Base-by-base conservation (phyloP, 148 eudicot species). In the Vaccinium macrocarpon region DNA sequence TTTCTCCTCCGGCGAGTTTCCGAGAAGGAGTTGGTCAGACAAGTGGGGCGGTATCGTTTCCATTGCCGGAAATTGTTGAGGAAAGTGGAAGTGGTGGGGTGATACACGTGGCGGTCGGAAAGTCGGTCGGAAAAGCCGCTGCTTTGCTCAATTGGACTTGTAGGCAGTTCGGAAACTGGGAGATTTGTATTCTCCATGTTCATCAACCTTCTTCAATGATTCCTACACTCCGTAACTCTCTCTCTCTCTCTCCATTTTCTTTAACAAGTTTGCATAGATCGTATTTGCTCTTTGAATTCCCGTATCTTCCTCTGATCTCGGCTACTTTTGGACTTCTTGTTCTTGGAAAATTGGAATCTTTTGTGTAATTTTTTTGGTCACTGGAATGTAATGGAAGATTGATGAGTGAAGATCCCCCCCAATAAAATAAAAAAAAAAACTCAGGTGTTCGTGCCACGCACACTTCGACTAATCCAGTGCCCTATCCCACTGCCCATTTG, bases 121-220 rank as follows among this genome's bases (percentile, higher is more conserved):
- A 52, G 57, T 89, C 93, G 7, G 87, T 79, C 32, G 90, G 86
- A 7, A 95, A 92, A 83, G 83, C 90, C 9, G 83, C 86, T 64
- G 79, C 86, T 61, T 84, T 94, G 91, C 90, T 95, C 42, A 87
- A 80, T 16, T 95, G 97, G 98, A 77, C 93, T 70, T 76, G 89
- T 57, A 86, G 84, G 56, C 71, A 12, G 48, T 95, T 93, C 55
- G 86, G 68, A 5, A 81, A 27, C 68, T 72, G 59, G 48, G 89
- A 92, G 27, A 74, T 95, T 56, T 92, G 92, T 66, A 83, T 95
- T 73, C 86, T 91, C 91, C 95, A 95, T 90, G 95, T 95, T 76
- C 95, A 93, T 89, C 93, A 86, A n/a, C 98, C 97, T 80, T 93
- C 97, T 85, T 86, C 94, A 10, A 52, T 84, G 51, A 95, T 95